phyloP scores from a whole-genome alignment of 768 basidiomycete genomes.

The Hypholoma sublateritium region DNA sequence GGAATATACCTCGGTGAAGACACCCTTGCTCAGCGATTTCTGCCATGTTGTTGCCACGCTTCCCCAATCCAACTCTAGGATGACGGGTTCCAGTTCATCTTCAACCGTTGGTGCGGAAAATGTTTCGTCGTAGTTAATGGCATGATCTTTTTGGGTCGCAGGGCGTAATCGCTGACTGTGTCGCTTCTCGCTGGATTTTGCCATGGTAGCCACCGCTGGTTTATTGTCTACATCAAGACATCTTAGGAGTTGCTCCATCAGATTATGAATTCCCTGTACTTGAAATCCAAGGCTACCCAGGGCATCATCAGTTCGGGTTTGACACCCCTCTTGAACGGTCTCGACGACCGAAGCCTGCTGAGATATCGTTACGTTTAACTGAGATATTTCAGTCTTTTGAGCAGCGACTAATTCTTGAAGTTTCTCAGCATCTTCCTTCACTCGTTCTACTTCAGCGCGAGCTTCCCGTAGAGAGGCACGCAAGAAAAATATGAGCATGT shows the following conservation, averaged over 20 bases:
- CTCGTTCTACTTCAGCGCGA: not conserved
- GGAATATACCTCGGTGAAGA: not conserved
- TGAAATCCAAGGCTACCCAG: not conserved
- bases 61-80: not conserved
- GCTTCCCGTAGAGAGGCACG: not conserved
- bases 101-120: not conserved
- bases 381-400: not conserved
- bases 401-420: not conserved
- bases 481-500: not conserved
- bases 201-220: not conserved
- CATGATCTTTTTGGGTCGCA: not conserved
- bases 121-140: not conserved
- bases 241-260: not conserved
- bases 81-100: not conserved
- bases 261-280: not conserved
- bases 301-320: not conserved
- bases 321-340: not conserved
- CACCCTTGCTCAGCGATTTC: not conserved
- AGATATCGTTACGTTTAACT: not conserved
- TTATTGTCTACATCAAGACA: not conserved
- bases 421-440: not conserved
- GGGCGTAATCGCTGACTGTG: not conserved
- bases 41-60: not conserved
- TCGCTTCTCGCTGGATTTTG: not conserved
- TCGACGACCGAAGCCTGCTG: not conserved